Evolutionary conservation across 1,284 basidiomycete genomes (phyloP).

Genomic region (Cryptococcus sp.): DNA sequence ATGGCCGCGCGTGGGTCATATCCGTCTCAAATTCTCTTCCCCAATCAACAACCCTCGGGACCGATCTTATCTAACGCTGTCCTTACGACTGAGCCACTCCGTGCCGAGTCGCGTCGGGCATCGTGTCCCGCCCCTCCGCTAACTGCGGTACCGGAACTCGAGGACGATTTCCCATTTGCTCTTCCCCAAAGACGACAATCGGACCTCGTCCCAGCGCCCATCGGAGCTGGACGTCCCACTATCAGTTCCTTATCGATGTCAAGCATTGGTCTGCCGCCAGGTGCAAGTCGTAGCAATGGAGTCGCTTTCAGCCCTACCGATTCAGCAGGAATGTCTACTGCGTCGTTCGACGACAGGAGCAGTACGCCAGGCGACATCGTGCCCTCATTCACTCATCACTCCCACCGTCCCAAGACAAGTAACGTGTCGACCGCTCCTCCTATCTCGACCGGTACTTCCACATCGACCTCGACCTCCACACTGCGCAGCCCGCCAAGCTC

Average conservation of each 20-base stretch:
- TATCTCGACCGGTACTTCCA: background rate
- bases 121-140: constrained; percentile 15
- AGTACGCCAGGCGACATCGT: too few species aligned
- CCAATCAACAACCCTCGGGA: background rate
- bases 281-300: too few species aligned
- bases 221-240: constrained; percentile 14
- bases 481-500: constrained; percentile 7
- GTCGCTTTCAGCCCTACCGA: too few species aligned
- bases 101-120: constrained; percentile 6
- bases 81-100: background rate
- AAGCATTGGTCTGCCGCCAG: too few species aligned
- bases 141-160: constrained; percentile 6
- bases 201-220: constrained; percentile 8
- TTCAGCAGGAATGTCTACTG: too few species aligned
- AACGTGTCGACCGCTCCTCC: constrained; percentile 5
- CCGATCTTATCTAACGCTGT: constrained; percentile 1
- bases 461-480: background rate
- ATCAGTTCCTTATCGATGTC: background rate
- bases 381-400: too few species aligned
- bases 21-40: background rate
- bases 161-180: background rate
- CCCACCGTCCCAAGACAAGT: too few species aligned
- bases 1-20: too few species aligned
- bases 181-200: background rate
- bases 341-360: too few species aligned